Evolutionary conservation across 225 moss, liverwort and hornwort genomes (phyloP).

Genomic region (Polytrichum formosum): DNA sequence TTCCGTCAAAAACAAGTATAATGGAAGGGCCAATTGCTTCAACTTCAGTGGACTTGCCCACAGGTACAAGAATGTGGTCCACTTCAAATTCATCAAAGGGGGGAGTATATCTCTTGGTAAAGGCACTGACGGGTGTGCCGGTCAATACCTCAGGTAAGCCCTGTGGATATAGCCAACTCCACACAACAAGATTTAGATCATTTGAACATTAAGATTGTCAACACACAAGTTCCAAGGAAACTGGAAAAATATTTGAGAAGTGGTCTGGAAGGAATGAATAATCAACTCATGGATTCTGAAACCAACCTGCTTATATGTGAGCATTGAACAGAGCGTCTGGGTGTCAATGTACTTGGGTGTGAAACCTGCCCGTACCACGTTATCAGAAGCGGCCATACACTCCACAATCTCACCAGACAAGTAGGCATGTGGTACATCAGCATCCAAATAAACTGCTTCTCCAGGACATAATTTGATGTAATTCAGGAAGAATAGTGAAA

Average conservation of each 20-base stretch:
- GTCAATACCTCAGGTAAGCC: slow-evolving; percentile 63
- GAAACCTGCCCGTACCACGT: slow-evolving; percentile 92
- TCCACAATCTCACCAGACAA: slow-evolving; percentile 84
- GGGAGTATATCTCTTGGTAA: slow-evolving; percentile 78
- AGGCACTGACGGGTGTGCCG: slow-evolving; percentile 48
- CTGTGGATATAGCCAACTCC: slow-evolving; percentile 23
- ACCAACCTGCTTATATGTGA: slow-evolving; percentile 80
- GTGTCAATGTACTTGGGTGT: slow-evolving; percentile 92
- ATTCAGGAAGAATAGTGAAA: slow-evolving; percentile 81
- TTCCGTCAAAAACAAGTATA: slow-evolving; percentile 72
- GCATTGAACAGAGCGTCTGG: slow-evolving; percentile 79
- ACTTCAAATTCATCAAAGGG: slow-evolving; percentile 97
- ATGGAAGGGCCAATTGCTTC: slow-evolving; percentile 69
- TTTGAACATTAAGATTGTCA: no score
- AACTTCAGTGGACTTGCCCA: slow-evolving; percentile 47
- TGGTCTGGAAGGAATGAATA: background rate
- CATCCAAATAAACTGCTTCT: slow-evolving; percentile 80
- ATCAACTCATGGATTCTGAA: background rate
- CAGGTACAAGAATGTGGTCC: slow-evolving; percentile 68
- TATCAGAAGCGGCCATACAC: slow-evolving; percentile 99
- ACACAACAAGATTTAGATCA: no score
- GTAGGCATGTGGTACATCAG: slow-evolving; percentile 91
- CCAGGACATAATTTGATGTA: slow-evolving; percentile 68
- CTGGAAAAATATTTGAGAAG: background rate
- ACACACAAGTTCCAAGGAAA: no score